These are phyloP conservation scores for Calocybe cyanea DNA, from an alignment of 768 basidiomycete genomes.

Conservation along the genomic window DNA sequence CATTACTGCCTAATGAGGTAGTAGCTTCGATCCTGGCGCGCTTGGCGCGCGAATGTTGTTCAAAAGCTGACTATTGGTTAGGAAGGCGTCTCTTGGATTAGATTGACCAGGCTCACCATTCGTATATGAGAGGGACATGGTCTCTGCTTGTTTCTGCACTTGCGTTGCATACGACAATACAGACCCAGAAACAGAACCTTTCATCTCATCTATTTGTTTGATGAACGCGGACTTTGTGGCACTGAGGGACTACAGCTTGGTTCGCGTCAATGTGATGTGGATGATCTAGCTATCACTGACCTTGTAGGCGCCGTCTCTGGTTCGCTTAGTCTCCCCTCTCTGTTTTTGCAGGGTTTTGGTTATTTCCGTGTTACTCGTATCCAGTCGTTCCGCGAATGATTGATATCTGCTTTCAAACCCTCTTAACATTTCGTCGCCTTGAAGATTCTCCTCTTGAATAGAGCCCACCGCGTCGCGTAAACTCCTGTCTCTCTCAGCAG, in stretches of 20 bases:
- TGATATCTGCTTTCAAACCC: constrained; percentile 48
- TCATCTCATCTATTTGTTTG: constrained; percentile 41
- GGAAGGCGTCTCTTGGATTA: background rate
- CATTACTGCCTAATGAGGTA: constrained; percentile 40
- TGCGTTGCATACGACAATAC: constrained; percentile 48
- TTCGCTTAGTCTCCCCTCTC: constrained; percentile 47
- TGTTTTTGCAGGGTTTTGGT: constrained; percentile 38
- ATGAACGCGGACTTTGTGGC: constrained; percentile 37
- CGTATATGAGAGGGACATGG: constrained; percentile 38
- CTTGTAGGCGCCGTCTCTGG: constrained; percentile 57
- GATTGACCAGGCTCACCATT: constrained; percentile 31
- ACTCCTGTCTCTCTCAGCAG: constrained; percentile 61
- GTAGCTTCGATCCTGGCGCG: constrained; percentile 64
- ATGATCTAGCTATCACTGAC: constrained; percentile 26
- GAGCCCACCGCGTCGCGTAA: constrained; percentile 54
- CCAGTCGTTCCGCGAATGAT: constrained; percentile 37
- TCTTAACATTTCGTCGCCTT: constrained; percentile 48
- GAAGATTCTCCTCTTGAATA: constrained; percentile 52
- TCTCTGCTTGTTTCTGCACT: constrained; percentile 45
- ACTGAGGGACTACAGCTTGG: constrained; percentile 34
- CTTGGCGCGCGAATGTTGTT: constrained; percentile 60
- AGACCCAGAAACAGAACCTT: constrained; percentile 41
- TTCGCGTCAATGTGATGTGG: background rate
- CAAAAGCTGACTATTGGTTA: constrained; percentile 42
- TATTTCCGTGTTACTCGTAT: constrained; percentile 39